Evolutionary conservation across 176 grass and related monocot genomes (phyloP), one percentile per base, ranked within the genome.

Genomic region (Rhynchospora tenuis): DNA sequence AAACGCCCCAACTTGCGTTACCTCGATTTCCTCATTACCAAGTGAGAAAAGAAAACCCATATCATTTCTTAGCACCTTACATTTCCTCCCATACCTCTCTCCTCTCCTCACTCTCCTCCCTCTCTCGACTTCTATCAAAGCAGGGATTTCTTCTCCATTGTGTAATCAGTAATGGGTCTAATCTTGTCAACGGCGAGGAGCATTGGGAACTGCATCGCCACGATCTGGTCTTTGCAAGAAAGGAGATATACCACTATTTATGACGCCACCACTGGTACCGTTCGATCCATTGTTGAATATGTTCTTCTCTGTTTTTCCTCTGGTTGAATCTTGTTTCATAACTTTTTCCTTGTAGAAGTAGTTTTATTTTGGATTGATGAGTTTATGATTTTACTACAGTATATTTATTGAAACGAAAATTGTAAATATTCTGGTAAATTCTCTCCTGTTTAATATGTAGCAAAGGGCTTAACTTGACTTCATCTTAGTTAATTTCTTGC

Each of bases 201-300:
- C 23, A 2, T 80, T 10, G 59, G 84, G 24, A 38, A 11, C 75
- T 71, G 74, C 38, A 74, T 64, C 15, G 42, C 84, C 42, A 81
- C 73, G 3, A 80, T 86, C 59, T 86, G 84, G 84, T 66, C 24
- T 63, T 59, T 86, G 42, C 84, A 86, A 43, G 59, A 86, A 62
- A 62, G 73, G 61, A 50, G 84, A 31, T 80, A 67, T 24, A 7
- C 61, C 9, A 79, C 29, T 10, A 74, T 68, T 44, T 86, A 33
- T 27, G 15, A 79, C 17, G 9, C 75, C 26, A 58, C 73, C 9
- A 68, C 57, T 14, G 22, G 27, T 55, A 61, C 75, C 17, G 59
- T 67, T 33, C 84, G 46, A 17, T 86, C 84, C 0, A 38, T 86
- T 19, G 56, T 80, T 4, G 69, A 28, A 20, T 80, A 50, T 77